Evolutionary conservation across 228 moss, liverwort and hornwort genomes (phyloP).

Genomic region (Sphagnum fallax): DNA sequence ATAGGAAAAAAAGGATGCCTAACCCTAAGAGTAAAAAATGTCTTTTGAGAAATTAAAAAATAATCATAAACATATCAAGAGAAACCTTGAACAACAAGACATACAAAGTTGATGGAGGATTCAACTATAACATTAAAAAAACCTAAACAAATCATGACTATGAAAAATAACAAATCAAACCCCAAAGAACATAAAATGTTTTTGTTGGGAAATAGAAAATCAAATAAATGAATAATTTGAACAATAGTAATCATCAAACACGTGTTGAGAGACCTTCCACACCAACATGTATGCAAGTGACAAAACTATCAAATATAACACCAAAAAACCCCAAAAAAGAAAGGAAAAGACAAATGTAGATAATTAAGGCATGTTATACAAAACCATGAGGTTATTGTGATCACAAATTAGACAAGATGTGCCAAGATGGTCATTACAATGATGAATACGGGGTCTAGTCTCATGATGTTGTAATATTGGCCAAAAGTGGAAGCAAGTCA

Average conservation of each 20-base stretch:
- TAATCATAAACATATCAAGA: too few relatives aligned
- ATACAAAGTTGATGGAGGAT: background rate
- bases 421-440: conserved; percentile 32
- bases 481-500: conserved; percentile 86
- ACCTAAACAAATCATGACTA: too few relatives aligned
- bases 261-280: background rate
- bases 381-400: background rate
- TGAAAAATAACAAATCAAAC: too few relatives aligned
- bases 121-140: background rate
- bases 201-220: too few relatives aligned
- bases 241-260: too few relatives aligned
- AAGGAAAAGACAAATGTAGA: background rate
- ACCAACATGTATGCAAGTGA: background rate
- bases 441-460: conserved; percentile 55
- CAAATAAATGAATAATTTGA: too few relatives aligned
- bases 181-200: too few relatives aligned
- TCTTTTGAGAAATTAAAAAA: too few relatives aligned
- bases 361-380: background rate
- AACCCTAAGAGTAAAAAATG: too few relatives aligned
- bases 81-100: too few relatives aligned
- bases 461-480: conserved; percentile 64
- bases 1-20: too few relatives aligned
- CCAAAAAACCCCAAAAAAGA: background rate
- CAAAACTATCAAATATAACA: background rate
- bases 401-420: background rate